These are phyloP conservation scores for Starmerella khaoyaiensis DNA, from an alignment of 805 yeast genomes.

Conservation along the genomic window DNA sequence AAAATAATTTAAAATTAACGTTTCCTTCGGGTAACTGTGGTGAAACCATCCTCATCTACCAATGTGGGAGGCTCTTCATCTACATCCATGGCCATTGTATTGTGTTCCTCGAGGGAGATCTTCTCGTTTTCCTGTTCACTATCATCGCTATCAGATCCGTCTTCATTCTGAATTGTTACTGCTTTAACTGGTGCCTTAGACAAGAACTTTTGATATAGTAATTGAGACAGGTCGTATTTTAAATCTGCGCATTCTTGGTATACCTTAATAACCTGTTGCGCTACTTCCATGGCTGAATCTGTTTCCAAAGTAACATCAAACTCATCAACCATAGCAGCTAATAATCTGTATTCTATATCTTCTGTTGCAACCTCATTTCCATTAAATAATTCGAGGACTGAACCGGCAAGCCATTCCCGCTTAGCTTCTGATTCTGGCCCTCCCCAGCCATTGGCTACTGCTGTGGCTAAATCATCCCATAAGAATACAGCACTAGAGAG, in stretches of 20 bases:
- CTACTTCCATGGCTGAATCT: conserved; percentile 68
- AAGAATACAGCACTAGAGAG: conserved; percentile 78
- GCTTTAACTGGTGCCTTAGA: conserved; percentile 34
- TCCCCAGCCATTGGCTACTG: conserved; percentile 91
- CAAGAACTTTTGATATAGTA: conserved; percentile 44
- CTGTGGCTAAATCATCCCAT: conserved; percentile 81
- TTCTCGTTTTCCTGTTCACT: conserved; percentile 29
- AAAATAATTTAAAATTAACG: neutral
- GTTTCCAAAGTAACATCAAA: conserved; percentile 83
- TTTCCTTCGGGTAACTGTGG: conserved; percentile 41
- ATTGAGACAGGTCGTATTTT: conserved; percentile 45
- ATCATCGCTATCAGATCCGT: conserved; percentile 38
- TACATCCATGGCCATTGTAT: conserved; percentile 32
- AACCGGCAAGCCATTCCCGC: conserved; percentile 86
- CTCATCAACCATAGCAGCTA: conserved; percentile 89
- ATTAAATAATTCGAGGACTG: conserved; percentile 64
- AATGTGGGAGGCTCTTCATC: conserved; percentile 28
- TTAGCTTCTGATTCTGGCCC: conserved; percentile 84
- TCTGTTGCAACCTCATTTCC: conserved; percentile 56
- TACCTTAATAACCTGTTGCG: conserved; percentile 47
- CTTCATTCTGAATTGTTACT: conserved; percentile 41
- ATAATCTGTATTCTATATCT: conserved; percentile 69
- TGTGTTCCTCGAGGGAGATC: conserved; percentile 31
- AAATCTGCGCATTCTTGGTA: conserved; percentile 50
- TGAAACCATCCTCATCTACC: conserved; percentile 91